Conservation (phyloP, 192 early-diverging fungal species). For the Linnemannia elongata region DNA sequence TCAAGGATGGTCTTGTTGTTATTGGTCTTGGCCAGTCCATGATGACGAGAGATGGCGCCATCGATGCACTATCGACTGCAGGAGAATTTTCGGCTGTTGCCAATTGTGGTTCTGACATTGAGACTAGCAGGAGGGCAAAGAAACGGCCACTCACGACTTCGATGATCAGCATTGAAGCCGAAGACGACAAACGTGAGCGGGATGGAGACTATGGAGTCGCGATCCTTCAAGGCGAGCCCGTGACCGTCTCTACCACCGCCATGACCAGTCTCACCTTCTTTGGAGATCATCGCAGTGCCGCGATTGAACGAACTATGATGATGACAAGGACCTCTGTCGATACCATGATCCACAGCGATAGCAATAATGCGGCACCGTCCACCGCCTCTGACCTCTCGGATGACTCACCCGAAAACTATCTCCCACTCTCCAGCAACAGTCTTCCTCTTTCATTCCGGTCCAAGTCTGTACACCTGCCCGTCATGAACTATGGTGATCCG, state of each 20-base stretch:
- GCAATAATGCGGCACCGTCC: not conserved
- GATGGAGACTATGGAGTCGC: conserved; percentile 22
- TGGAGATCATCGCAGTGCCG: not conserved
- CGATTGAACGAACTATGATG: not conserved
- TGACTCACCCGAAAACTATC: not conserved
- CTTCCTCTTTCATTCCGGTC: not conserved
- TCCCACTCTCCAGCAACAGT: not conserved
- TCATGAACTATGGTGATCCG: not conserved
- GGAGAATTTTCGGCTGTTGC: not conserved
- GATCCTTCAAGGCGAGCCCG: conserved; percentile 4
- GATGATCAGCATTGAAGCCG: not conserved
- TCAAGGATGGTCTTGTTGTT: not conserved
- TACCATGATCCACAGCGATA: not conserved
- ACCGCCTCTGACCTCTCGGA: not conserved
- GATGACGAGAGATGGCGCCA: not conserved
- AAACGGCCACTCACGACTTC: not conserved
- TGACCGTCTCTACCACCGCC: conserved; percentile 1
- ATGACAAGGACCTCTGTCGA: not conserved
- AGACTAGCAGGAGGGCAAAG: not conserved
- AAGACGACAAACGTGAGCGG: conserved; percentile 8
- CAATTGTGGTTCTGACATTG: not conserved
- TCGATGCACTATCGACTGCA: not conserved
- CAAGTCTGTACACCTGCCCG: not conserved
- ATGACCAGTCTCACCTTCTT: not conserved
- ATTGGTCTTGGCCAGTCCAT: not conserved